phyloP scores from a whole-genome alignment of 192 early-diverging fungal genomes.

The Coemansia sp. region DNA sequence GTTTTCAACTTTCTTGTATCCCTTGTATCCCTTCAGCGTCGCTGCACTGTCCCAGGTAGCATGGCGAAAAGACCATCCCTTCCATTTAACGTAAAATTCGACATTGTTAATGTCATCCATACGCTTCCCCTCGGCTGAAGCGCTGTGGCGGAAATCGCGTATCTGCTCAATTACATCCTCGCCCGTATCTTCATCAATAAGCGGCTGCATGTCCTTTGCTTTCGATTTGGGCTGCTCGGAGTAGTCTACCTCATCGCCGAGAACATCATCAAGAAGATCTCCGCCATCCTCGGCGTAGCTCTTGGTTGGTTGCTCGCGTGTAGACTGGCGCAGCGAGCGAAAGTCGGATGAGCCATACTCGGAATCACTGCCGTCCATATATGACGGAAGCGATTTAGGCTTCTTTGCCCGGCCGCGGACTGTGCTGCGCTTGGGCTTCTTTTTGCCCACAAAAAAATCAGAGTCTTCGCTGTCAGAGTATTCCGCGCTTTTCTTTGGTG shows the following conservation, averaged over 20 bases:
- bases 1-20: constrained; percentile 86
- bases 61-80: constrained; percentile 82
- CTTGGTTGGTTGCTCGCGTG: constrained; percentile 39
- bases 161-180: constrained; percentile 53
- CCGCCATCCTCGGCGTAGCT: constrained; percentile 53
- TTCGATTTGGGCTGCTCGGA: constrained; percentile 18
- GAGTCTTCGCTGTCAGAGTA: constrained; percentile 52
- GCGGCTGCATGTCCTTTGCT: constrained; percentile 26
- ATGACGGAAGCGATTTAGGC: constrained; percentile 29
- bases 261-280: constrained; percentile 43
- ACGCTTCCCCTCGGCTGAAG: constrained; percentile 20
- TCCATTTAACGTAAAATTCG: constrained; percentile 95
- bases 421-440: constrained; percentile 33
- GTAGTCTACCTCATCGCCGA: constrained; percentile 40
- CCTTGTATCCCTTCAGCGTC: constrained; percentile 71
- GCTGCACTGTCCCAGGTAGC: constrained; percentile 84
- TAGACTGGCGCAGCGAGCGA: constrained; percentile 43
- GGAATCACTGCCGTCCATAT: constrained; percentile 50
- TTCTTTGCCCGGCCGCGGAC: constrained; percentile 35
- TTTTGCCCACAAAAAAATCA: constrained; percentile 35
- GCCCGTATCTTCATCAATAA: constrained; percentile 47
- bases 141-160: constrained; percentile 46
- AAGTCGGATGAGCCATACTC: constrained; percentile 52
- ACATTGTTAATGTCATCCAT: constrained; percentile 55
- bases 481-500: constrained; percentile 16